Base-by-base conservation (phyloP, 2,329 filamentous ascomycete species). In the Colletotrichum incanum region DNA sequence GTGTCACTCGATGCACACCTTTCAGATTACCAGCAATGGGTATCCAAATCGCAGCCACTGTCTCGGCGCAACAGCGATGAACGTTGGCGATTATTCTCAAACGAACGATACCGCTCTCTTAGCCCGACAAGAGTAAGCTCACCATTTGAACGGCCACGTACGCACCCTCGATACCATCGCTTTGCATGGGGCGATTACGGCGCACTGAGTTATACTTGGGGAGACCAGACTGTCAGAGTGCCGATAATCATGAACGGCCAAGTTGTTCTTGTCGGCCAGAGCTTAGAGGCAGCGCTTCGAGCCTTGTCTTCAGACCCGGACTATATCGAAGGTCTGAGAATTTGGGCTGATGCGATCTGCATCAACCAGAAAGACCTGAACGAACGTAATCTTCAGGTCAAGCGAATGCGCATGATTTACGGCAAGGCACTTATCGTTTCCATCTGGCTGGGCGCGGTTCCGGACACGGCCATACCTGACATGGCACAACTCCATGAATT, bases 341-440 rank as follows among this genome's bases (percentile, higher is more conserved):
- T 65, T 7, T 76, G 75, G 75, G 73, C 70, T 8, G 75, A 76
- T 66, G 75, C 74, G 16, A 67, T 76, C 26, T 76, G 75, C 47
- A 75, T 76, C 65, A 75, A 76, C 14, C 74, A 76, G 34, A 65
- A 71, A 11, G 71, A 75, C 55, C 14, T 71, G 3, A 34, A 50
- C 1, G 75, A 76, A 64, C 66, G 72, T 16, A 70, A 63, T n/a
- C 41, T 62, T 3, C 75, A 76, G 60, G 74, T 76, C 26, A 61
- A 62, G 23, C 64, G 75, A 6, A 76, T 76, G 71, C 62, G 58
- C 7, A 59, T 56, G 31, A 72, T 76, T 2, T 76, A 75, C 23
- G 58, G 54, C 49, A 62, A 54, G n/a, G 74, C 74, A 6, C 49
- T 60, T 14, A 66, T 73, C 1, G 74, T 75, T 1, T 59, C 67